A percentile compares a stretch with the other conserved stretches of the same genome.
Conservation (phyloP, 176 grass and related monocot genomes). For the Raddia distichophylla region DNA sequence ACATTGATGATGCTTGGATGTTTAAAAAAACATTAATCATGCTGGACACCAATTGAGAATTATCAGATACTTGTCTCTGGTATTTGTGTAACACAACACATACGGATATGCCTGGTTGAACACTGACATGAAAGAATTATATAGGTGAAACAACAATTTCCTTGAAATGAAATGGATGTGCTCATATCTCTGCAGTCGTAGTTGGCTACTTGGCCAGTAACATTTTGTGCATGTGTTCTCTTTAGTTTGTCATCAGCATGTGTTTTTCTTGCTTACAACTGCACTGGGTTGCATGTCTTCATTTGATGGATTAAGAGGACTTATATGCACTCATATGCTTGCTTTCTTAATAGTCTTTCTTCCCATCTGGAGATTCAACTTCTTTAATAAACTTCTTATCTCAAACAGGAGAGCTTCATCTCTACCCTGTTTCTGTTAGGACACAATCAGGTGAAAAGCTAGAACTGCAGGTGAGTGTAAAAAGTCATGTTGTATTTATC, state of each 20-base stretch:
- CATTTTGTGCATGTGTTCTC: slow-evolving; percentile 8
- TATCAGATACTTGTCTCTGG: neutral
- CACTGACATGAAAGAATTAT: neutral
- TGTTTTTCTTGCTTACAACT: neutral
- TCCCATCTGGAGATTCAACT: neutral
- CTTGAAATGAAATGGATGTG: neutral
- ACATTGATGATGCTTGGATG: neutral
- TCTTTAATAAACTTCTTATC: slow-evolving; percentile 20
- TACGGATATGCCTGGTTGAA: neutral
- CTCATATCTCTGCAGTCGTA: neutral
- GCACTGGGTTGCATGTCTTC: neutral
- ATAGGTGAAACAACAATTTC: neutral
- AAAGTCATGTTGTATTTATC: slow-evolving; percentile 9
- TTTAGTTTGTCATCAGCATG: neutral
- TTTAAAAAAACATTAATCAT: neutral
- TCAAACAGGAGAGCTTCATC: slow-evolving; percentile 76
- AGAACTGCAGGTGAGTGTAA: slow-evolving; percentile 75
- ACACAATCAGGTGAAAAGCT: slow-evolving; percentile 90
- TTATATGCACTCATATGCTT: neutral
- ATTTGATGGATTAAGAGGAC: neutral
- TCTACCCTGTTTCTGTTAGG: slow-evolving; percentile 84
- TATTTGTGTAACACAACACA: neutral
- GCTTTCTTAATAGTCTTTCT: neutral
- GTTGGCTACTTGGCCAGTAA: neutral
- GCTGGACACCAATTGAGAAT: neutral